A percentile compares a stretch with the other conserved stretches of the same genome.
phyloP scores from a whole-genome alignment of 2,329 filamentous ascomycete genomes.

The Graphiopsis chlorocephala region DNA sequence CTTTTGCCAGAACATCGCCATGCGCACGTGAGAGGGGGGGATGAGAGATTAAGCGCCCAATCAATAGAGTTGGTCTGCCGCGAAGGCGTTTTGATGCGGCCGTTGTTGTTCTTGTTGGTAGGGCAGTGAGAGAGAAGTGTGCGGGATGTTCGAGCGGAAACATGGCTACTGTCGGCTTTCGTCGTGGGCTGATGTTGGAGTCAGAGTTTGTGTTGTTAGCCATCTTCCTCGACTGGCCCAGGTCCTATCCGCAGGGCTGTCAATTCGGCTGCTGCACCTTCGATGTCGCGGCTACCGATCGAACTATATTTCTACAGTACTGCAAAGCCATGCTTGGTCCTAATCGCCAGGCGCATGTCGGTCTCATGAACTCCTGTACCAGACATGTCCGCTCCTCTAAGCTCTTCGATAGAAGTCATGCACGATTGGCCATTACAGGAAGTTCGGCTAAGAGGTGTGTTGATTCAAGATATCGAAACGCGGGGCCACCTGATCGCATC shows the following conservation, averaged over 20 bases:
- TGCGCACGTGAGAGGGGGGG: constrained; percentile 7
- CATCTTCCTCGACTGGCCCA: neutral
- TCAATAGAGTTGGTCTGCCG: neutral
- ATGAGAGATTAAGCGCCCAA: constrained; percentile 15
- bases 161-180: constrained; percentile 10
- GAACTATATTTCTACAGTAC: neutral
- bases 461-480: neutral
- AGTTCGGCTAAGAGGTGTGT: neutral
- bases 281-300: neutral
- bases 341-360: neutral
- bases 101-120: neutral
- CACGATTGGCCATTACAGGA: neutral
- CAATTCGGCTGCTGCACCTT: neutral
- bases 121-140: neutral
- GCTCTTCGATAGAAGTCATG: neutral
- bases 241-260: neutral
- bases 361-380: neutral
- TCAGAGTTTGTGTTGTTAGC: neutral
- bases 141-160: neutral
- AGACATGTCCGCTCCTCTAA: neutral
- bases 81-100: neutral
- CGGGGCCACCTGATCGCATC: constrained; percentile 8
- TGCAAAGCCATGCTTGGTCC: neutral
- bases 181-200: neutral
- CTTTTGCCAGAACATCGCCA: neutral